Conservation (phyloP, 768 basidiomycete genomes). For the Mycena vitilis region DNA sequence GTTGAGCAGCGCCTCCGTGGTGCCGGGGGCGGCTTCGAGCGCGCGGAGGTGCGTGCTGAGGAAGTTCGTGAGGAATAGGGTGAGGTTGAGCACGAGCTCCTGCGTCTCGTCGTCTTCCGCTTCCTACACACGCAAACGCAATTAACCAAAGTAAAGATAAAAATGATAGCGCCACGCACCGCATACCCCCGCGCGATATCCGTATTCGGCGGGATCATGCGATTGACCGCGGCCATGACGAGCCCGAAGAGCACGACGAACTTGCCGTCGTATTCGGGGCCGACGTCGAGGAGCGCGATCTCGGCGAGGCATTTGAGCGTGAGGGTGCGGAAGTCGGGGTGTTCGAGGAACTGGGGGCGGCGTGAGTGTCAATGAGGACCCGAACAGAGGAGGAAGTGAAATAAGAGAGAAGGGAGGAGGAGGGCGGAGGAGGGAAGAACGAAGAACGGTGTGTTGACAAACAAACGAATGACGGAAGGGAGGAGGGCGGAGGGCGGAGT, state of each 20-base stretch:
- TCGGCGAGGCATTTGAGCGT: conserved; percentile 97
- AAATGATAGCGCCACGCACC: too few relatives aligned
- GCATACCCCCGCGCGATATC: too few relatives aligned
- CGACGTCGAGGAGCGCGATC: conserved; percentile 93
- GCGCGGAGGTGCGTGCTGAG: conserved; percentile 90
- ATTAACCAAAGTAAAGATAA: too few relatives aligned
- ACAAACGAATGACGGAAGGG: too few relatives aligned
- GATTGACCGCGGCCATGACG: conserved; percentile 97
- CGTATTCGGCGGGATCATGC: conserved; percentile 95
- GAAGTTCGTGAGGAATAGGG: conserved; percentile 96
- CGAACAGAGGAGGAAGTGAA: background rate
- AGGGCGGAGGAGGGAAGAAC: too few relatives aligned
- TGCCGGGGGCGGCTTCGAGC: conserved; percentile 97
- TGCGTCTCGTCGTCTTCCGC: conserved; percentile 87
- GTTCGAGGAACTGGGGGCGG: conserved; percentile 98
- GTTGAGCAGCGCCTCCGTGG: conserved; percentile 94
- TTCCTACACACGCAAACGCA: too few relatives aligned
- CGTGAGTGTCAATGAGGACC: background rate
- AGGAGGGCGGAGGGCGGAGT: too few relatives aligned
- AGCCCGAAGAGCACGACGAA: conserved; percentile 97
- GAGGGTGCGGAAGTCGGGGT: conserved; percentile 95
- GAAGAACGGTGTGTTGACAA: too few relatives aligned
- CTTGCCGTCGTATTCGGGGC: conserved; percentile 97
- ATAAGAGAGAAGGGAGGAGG: conserved; percentile 11
- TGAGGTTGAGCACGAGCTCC: conserved; percentile 95